phyloP scores from a whole-genome alignment of 2,329 filamentous ascomycete species.

The Paraconiothyrium brasiliense region DNA sequence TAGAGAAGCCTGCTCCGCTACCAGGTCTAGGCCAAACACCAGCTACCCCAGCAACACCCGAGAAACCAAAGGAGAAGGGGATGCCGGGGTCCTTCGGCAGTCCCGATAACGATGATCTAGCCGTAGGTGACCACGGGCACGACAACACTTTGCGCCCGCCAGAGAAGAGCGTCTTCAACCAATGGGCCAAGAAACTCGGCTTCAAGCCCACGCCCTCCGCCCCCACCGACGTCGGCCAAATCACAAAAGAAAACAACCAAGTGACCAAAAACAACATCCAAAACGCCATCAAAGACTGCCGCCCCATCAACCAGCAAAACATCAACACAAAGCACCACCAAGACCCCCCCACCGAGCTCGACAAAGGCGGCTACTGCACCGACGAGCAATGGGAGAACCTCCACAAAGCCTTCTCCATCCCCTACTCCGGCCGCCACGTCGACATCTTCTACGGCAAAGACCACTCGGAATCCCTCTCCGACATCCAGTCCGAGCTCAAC shows the following conservation, averaged over 20 bases:
- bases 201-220: slow-evolving; percentile 39
- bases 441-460: slow-evolving; percentile 48
- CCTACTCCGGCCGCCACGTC: slow-evolving; percentile 44
- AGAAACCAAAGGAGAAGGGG: slow-evolving; percentile 33
- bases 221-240: slow-evolving; percentile 44
- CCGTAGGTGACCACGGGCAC: slow-evolving; percentile 28
- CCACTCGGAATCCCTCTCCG: slow-evolving; percentile 37
- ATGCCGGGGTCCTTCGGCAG: slow-evolving; percentile 51
- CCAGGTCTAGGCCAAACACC: not conserved
- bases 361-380: slow-evolving; percentile 50
- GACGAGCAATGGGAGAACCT: slow-evolving; percentile 50
- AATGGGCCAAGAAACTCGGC: slow-evolving; percentile 50
- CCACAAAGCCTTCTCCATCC: slow-evolving; percentile 47
- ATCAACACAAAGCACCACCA: slow-evolving; percentile 48
- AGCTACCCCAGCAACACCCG: slow-evolving; percentile 27
- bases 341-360: slow-evolving; percentile 47
- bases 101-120: slow-evolving; percentile 44
- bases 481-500: slow-evolving; percentile 37
- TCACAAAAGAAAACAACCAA: slow-evolving; percentile 45
- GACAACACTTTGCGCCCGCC: slow-evolving; percentile 23
- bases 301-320: slow-evolving; percentile 42
- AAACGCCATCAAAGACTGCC: slow-evolving; percentile 49
- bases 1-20: slow-evolving; percentile 25
- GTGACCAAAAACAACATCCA: slow-evolving; percentile 48
- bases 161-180: slow-evolving; percentile 43